These are phyloP conservation scores for Helenozyma rhizophorensis DNA, from an alignment of 805 yeast species.

Conservation along the genomic window DNA sequence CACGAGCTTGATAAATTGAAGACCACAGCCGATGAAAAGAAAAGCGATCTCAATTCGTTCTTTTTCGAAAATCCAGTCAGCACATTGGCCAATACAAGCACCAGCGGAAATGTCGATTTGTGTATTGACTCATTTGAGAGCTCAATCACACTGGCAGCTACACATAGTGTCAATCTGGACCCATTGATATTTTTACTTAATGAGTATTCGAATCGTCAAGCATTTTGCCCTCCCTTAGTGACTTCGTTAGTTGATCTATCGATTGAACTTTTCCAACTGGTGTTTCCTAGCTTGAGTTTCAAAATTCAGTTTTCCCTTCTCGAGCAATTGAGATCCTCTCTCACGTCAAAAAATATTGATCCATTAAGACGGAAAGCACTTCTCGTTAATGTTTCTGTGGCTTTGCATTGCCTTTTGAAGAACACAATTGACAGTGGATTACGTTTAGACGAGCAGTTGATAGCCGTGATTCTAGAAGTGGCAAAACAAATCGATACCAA, in stretches of 20 bases:
- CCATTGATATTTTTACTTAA: constrained; percentile 24
- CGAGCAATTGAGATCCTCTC: constrained; percentile 63
- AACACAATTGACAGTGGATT: constrained; percentile 16
- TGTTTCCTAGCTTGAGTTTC: constrained; percentile 66
- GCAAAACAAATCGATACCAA: constrained; percentile 38
- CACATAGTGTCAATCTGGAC: constrained; percentile 30
- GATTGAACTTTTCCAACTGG: constrained; percentile 65
- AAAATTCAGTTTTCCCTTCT: constrained; percentile 86
- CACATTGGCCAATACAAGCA: too few species aligned
- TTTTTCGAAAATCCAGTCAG: too few species aligned
- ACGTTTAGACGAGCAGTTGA: constrained; percentile 29
- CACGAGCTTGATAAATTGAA: constrained; percentile 30
- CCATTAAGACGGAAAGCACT: constrained; percentile 44
- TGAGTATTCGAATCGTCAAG: constrained; percentile 21
- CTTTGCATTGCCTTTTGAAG: constrained; percentile 50
- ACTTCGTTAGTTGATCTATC: constrained; percentile 65
- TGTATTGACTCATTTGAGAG: constrained; percentile 26
- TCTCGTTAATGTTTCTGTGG: constrained; percentile 57
- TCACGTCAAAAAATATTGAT: constrained; percentile 34
- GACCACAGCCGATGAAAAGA: too few species aligned
- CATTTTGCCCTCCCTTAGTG: constrained; percentile 22
- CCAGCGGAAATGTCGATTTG: too few species aligned
- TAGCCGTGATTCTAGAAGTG: constrained; percentile 47
- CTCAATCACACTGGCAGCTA: constrained; percentile 17
- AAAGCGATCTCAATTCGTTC: too few species aligned